Percentiles rank a stretch among this genome's conserved stretches.
phyloP scores from a whole-genome alignment of 140 eudicot species.

The Erigeron philadelphicus region DNA sequence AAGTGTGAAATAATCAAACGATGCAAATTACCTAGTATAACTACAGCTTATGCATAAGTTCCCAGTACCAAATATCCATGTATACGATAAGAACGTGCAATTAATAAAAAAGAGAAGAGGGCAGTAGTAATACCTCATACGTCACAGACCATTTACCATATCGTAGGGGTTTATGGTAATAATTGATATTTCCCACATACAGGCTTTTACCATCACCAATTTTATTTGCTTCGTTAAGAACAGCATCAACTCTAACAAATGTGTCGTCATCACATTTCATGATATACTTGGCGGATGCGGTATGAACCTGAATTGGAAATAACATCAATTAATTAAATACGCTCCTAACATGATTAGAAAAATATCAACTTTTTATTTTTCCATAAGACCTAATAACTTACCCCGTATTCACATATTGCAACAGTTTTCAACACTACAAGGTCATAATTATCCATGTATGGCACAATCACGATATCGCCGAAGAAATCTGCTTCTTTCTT shows the following conservation, averaged over 20 bases:
- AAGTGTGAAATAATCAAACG: neutral
- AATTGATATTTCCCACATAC: constrained; percentile 89
- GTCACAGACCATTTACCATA: constrained; percentile 99
- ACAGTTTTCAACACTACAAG: constrained; percentile 90
- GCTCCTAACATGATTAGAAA: neutral
- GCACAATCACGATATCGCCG: constrained; percentile 88
- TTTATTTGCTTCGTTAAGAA: constrained; percentile 59
- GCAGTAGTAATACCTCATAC: constrained; percentile 56
- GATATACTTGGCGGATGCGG: constrained; percentile 65
- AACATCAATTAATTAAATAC: neutral
- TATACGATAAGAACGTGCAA: neutral
- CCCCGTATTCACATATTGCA: constrained; percentile 93
- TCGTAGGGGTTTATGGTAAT: constrained; percentile 83
- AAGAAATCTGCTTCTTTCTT: constrained; percentile 91
- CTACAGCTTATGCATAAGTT: constrained; percentile 4
- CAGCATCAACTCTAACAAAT: constrained; percentile 86
- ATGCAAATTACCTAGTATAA: neutral
- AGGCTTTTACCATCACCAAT: constrained; percentile 48
- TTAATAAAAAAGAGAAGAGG: neutral
- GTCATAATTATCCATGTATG: constrained; percentile 91
- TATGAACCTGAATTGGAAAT: constrained; percentile 49
- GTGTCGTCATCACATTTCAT: constrained; percentile 99
- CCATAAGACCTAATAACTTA: constrained; percentile 25
- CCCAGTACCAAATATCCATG: neutral
- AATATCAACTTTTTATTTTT: neutral